phyloP scores from a whole-genome alignment of 202 grass and related monocot species.

The Setaria italica region DNA sequence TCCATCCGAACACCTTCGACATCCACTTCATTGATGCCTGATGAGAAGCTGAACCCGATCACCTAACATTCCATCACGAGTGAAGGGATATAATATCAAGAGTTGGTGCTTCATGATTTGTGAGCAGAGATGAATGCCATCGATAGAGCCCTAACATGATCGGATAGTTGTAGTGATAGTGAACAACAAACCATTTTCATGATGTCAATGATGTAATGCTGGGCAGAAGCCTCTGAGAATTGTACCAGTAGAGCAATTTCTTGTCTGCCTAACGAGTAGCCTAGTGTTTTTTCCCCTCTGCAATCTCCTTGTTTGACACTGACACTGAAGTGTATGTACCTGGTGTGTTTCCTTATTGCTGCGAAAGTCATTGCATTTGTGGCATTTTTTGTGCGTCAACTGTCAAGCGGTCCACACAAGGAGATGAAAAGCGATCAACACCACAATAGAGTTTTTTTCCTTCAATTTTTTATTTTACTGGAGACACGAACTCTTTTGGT shows the following conservation, averaged over 20 bases:
- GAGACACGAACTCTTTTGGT: neutral
- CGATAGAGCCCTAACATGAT: slow-evolving; percentile 44
- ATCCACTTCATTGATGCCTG: slow-evolving; percentile 94
- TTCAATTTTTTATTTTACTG: neutral
- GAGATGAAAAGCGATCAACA: neutral
- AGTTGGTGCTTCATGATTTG: slow-evolving; percentile 6
- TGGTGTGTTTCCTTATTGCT: slow-evolving; percentile 24
- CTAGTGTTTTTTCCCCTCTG: neutral
- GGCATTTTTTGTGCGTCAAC: neutral
- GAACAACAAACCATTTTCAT: neutral
- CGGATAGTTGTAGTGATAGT: slow-evolving; percentile 1
- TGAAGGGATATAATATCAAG: neutral
- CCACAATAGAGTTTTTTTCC: neutral
- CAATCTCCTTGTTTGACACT: neutral
- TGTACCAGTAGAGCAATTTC: slow-evolving; percentile 29
- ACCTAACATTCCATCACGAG: slow-evolving; percentile 35
- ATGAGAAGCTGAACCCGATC: slow-evolving; percentile 10
- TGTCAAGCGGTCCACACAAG: too few relatives aligned
- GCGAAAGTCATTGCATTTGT: neutral
- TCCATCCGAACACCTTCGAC: slow-evolving; percentile 92
- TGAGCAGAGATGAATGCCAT: neutral
- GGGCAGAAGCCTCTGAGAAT: neutral
- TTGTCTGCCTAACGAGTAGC: slow-evolving; percentile 14
- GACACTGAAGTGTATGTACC: slow-evolving; percentile 37
- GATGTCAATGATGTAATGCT: slow-evolving; percentile 17